phyloP scores from a whole-genome alignment of 164 flowering plant genomes.

The Nymphaea colorata region DNA sequence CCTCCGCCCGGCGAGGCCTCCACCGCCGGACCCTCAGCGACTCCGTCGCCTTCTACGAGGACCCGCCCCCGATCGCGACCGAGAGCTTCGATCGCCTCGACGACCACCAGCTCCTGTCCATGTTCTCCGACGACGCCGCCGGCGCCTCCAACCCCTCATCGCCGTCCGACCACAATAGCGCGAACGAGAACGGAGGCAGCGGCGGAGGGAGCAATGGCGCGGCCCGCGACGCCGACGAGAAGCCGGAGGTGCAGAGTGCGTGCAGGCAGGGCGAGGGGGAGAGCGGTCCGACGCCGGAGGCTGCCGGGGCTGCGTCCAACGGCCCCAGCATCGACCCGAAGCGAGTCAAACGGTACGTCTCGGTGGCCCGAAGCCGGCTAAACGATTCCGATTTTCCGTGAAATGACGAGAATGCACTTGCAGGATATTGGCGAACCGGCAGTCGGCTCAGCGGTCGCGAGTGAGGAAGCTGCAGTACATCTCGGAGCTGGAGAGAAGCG shows the following conservation, averaged over 20 bases:
- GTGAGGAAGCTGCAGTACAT: slow-evolving; percentile 79
- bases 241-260: slow-evolving; percentile 41
- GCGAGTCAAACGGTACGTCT: slow-evolving; percentile 59
- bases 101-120: slow-evolving; percentile 61
- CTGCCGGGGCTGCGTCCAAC: slow-evolving; percentile 14
- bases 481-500: slow-evolving; percentile 78
- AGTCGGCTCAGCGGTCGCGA: slow-evolving; percentile 85
- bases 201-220: not conserved
- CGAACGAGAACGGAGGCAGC: slow-evolving; percentile 28
- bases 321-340: slow-evolving; percentile 40
- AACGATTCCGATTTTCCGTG: not conserved
- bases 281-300: slow-evolving; percentile 4
- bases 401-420: not conserved
- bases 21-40: slow-evolving; percentile 58
- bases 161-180: slow-evolving; percentile 57
- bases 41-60: slow-evolving; percentile 51
- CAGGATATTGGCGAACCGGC: slow-evolving; percentile 80
- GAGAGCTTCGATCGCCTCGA: slow-evolving; percentile 41
- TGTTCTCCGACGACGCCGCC: slow-evolving; percentile 44
- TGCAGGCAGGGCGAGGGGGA: slow-evolving; percentile 10
- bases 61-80: slow-evolving; percentile 5
- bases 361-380: not conserved
- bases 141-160: slow-evolving; percentile 36
- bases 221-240: slow-evolving; percentile 6
- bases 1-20: slow-evolving; percentile 36